Percentiles rank a stretch among this genome's conserved stretches.
Evolutionary conservation across 345 rosid genomes (phyloP).

Genomic region (Eutrema heterophyllum): DNA sequence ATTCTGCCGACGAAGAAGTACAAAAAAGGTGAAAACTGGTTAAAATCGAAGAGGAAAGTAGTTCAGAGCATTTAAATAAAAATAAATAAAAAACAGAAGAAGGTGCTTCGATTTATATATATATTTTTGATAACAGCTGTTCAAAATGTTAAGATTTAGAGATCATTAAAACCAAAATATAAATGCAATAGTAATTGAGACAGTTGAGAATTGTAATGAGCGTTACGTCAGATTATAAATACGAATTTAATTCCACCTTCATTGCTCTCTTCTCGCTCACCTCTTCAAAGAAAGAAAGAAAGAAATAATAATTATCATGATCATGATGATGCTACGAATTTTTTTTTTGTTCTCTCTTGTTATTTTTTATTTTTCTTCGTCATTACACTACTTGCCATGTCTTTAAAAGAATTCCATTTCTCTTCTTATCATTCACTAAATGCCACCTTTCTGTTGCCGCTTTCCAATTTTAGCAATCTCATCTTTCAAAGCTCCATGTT

Average conservation of each 20-base stretch:
- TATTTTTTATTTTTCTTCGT: background rate
- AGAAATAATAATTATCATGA: slow-evolving; percentile 21
- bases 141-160: slow-evolving; percentile 47
- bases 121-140: slow-evolving; percentile 27
- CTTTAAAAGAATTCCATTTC: slow-evolving; percentile 21
- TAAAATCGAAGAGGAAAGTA: slow-evolving; percentile 40
- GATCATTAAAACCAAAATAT: slow-evolving; percentile 71
- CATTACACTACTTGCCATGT: slow-evolving; percentile 28
- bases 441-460: slow-evolving; percentile 57
- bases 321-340: slow-evolving; percentile 30
- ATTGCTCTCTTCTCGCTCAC: slow-evolving; percentile 26
- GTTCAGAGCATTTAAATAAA: slow-evolving; percentile 52
- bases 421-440: slow-evolving; percentile 49
- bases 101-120: slow-evolving; percentile 17
- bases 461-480: slow-evolving; percentile 40
- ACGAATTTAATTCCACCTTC: slow-evolving; percentile 64
- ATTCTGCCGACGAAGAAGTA: slow-evolving; percentile 12
- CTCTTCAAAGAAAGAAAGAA: slow-evolving; percentile 19
- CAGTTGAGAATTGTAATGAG: slow-evolving; percentile 85
- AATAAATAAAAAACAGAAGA: slow-evolving; percentile 34
- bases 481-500: slow-evolving; percentile 39
- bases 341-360: background rate
- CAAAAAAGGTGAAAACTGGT: slow-evolving; percentile 14
- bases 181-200: slow-evolving; percentile 95
- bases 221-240: slow-evolving; percentile 82